Conservation (phyloP, 257 asterid species). For the Vinca minor region DNA sequence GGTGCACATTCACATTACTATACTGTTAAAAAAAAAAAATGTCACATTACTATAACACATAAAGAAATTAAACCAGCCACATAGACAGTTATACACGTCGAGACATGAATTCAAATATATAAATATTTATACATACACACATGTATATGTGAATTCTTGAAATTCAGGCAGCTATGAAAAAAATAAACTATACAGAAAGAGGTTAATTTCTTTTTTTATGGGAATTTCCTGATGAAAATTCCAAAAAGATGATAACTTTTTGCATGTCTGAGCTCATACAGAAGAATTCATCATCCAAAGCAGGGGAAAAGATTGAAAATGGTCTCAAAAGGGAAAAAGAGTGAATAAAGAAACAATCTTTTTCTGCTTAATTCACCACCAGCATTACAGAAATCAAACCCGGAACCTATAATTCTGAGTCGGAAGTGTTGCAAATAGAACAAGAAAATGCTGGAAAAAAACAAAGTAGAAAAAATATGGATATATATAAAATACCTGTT, state of each 20-base stretch:
- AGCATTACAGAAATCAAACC: constrained; percentile 6
- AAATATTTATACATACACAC: background rate
- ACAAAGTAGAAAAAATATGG: no score
- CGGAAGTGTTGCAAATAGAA: no score
- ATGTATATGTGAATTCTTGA: background rate
- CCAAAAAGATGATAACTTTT: constrained; percentile 4
- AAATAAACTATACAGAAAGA: constrained; percentile 1
- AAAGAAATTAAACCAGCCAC: constrained; percentile 1
- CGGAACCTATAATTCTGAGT: no score
- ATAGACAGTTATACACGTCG: no score
- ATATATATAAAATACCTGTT: constrained; percentile 16
- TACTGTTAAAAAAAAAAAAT: no score
- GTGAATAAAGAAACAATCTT: background rate
- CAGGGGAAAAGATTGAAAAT: background rate
- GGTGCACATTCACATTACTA: no score
- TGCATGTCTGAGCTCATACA: background rate
- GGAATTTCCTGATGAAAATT: background rate
- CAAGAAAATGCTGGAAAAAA: background rate
- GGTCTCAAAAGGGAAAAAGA: background rate
- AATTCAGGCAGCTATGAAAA: background rate
- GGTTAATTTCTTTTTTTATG: no score
- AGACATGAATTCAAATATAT: constrained; percentile 1
- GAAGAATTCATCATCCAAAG: background rate
- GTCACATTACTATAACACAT: constrained; percentile 39
- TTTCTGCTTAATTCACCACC: background rate